Evolutionary conservation across 192 early-diverging fungal genomes (phyloP), one percentile per base, ranked within the genome.

Genomic region (Coemansia sp.): DNA sequence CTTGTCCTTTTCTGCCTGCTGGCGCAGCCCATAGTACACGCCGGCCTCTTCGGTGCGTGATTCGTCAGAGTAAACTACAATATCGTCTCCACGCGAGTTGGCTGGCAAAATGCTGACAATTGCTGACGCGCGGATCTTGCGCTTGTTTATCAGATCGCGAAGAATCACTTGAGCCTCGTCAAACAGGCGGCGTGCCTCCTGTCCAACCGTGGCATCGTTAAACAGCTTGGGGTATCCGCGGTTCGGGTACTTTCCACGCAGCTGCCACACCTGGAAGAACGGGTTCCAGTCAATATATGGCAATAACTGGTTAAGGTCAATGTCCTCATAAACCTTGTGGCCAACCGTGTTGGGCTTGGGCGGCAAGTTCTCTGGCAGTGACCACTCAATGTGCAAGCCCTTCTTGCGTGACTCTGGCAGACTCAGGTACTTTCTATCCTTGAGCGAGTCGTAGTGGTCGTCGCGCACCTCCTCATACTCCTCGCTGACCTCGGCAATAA

Each of bases 211-310:
- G 56, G 95, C 93, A 73, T 98, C 95, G 58, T 94, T 90, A 81
- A 98, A 98, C 66, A 98, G 93, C 86, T 96, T 96, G 65, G 95
- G 95, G 70, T 88, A 98, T 23, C 95, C 94, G 61, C 95, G 90
- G 84, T 97, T 97, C 17, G 95, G 95, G 68, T 97, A 97, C 67
- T 90, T 92, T 58, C 95, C 95, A 23, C 95, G 86, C 22, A 98
- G 84, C 81, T 98, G 95, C 91, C 93, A 98, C 14, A 94, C 93
- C 73, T 98, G 95, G 87, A 98, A 98, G 87, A 98, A 98, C 29
- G 95, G 95, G 58, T 94, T 98, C 94, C 95, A 98, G 76, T 98
- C 95, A 54, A 98, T 96, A 65, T 90, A 91, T n/a, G 85, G 76
- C 24, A 94, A 67, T 14, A 98, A 79, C 41, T 83, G 70, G 50